Evolutionary conservation across 345 rosid genomes (phyloP), one percentile per base, ranked within the genome.

Genomic region (Dimocarpus longan): DNA sequence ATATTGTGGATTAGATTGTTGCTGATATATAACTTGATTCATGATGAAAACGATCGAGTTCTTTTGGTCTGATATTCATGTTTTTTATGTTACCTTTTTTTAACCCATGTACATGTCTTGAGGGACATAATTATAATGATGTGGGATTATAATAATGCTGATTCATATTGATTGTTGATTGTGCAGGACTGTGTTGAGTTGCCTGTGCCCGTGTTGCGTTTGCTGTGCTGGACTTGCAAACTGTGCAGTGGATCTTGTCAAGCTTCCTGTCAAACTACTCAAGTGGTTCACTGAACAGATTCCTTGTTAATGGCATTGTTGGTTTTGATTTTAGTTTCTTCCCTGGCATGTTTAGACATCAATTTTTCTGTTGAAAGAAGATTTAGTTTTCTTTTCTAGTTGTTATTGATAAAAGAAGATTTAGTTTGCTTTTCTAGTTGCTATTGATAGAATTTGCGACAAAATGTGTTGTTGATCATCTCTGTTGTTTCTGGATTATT

Each of bases 191-290:
- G 60, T 91, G 39, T 70, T 95, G 86, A 93, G 97, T 85, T 93
- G 97, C 83, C 74, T 95, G 76, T 95, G 97, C 81, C 98, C 98
- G 22, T 91, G 93, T 65, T 95, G 97, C 80, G 75, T 90, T 69
- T 93, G 93, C 76, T 93, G 80, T 42, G 90, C 97, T 28, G 90
- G 87, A 64, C 57, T 95, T 63, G 93, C 97, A 1, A 89, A 95
- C 57, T 78, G 90, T 28, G 97, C 97, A 0, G 83, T 93, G 74
- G 86, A 2, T 81, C 88, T 93, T 32, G 77, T 95, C 68, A 89
- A 91, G 88, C 91, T 91, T 77, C 97, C 98, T 10, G 18, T 93
- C 59, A 90, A 80, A 26, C 76, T 92, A 56, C 75, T 95, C 44
- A 71, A 84, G 77, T 95, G 98, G 90, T 93, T 93, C 79, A 90